Evolutionary conservation across 805 yeast species (phyloP).

Genomic region (Hanseniaspora nectarophila): DNA sequence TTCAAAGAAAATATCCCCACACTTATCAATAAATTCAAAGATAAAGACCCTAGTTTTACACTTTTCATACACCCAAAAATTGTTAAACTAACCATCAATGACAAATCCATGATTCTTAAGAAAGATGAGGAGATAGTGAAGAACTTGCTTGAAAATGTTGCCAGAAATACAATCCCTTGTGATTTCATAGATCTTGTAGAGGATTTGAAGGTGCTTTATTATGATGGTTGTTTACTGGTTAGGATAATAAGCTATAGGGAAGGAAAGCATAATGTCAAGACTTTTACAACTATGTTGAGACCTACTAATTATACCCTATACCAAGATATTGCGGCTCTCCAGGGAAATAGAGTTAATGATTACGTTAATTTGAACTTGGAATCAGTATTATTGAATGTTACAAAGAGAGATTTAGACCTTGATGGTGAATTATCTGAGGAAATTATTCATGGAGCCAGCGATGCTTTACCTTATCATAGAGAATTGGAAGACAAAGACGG

Average conservation of each 20-base stretch:
- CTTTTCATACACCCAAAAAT: constrained; percentile 9
- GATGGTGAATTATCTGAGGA: neutral
- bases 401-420: constrained; percentile 8
- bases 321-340: constrained; percentile 5
- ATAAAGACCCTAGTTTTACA: constrained; percentile 12
- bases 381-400: constrained; percentile 7
- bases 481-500: constrained; percentile 3
- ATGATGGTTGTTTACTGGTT: constrained; percentile 11
- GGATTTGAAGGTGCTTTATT: constrained; percentile 5
- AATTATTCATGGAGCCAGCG: neutral
- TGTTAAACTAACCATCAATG: constrained; percentile 7
- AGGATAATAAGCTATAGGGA: constrained; percentile 10
- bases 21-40: constrained; percentile 3
- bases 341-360: constrained; percentile 9
- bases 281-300: constrained; percentile 4
- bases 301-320: constrained; percentile 10
- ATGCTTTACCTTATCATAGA: neutral
- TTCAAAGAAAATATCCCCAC: constrained; percentile 4
- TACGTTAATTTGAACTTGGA: constrained; percentile 6
- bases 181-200: constrained; percentile 11
- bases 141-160: constrained; percentile 8
- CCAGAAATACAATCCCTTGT: constrained; percentile 9
- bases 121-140: constrained; percentile 11
- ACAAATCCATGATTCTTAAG: constrained; percentile 9
- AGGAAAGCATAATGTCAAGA: constrained; percentile 11